Conservation (phyloP, 2,329 filamentous ascomycete genomes). For the Botrytis tulipae region DNA sequence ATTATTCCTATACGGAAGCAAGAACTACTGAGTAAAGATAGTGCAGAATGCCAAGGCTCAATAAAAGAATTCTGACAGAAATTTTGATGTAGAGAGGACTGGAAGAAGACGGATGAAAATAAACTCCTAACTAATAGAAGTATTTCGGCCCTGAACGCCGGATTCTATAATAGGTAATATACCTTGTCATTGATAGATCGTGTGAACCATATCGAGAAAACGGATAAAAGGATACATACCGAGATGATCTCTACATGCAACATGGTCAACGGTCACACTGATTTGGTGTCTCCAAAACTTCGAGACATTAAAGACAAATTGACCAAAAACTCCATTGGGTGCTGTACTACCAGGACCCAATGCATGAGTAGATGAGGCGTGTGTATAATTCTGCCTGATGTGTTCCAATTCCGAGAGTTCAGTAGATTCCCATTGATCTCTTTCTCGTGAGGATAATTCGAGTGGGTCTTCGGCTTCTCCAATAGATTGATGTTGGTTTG, state of each 20-base stretch:
- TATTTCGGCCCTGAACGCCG: conserved; percentile 22
- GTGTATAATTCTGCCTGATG: conserved; percentile 32
- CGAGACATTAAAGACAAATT: conserved; percentile 28
- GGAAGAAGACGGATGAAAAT: not conserved
- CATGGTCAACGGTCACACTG: conserved; percentile 49
- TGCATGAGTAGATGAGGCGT: conserved; percentile 25
- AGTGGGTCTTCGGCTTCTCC: conserved; percentile 21
- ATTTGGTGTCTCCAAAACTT: conserved; percentile 52
- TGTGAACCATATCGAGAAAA: conserved; percentile 19
- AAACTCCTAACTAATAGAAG: conserved; percentile 16
- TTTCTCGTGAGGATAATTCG: conserved; percentile 18
- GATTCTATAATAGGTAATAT: conserved; percentile 18
- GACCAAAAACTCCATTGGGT: conserved; percentile 25
- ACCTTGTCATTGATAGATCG: not conserved
- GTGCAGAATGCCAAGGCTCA: not conserved
- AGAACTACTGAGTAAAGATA: not conserved
- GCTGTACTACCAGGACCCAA: conserved; percentile 11
- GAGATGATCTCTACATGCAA: conserved; percentile 53
- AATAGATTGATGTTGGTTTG: not conserved
- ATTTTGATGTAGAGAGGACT: not conserved
- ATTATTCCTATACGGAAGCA: not conserved
- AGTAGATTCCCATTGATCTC: conserved; percentile 33
- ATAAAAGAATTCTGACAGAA: not conserved
- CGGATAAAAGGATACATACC: conserved; percentile 43
- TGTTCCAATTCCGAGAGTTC: conserved; percentile 29